Evolutionary conservation across 768 basidiomycete species (phyloP), one percentile per base, ranked within the genome.

Genomic region (Leccinum pellstonianum): DNA sequence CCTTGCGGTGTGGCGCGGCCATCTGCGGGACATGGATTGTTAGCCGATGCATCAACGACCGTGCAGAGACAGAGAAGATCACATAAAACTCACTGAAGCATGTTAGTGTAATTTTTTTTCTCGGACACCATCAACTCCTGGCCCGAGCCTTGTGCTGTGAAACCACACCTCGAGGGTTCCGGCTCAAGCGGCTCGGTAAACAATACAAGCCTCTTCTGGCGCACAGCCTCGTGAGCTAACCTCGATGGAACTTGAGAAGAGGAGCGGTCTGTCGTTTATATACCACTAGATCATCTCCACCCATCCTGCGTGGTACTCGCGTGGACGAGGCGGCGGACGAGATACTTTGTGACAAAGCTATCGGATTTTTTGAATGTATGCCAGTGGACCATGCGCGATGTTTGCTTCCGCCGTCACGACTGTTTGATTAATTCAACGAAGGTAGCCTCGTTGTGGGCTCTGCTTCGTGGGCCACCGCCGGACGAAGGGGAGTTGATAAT

Each of bases 351-450:
- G 31, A 52, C 11, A 23, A 33, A 37, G 17, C 23, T 10, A 49
- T 15, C 29, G 9, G 9, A 4, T 17, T 29, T 19, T n/a, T 35
- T 51, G 21, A 41, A 25, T 9, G 54, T 56, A 62, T 58, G 23
- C 23, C 23, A 23, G 23, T 23, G 58, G 62, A 56, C 41, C 31
- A 5, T 38, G 12, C 11, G 33, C 33, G n/a, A 5, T 5, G 29
- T 66, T 63, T 51, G 47, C 54, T 53, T 54, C 53, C 51, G 62
- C 31, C 21, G 48, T 43, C 33, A 47, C 31, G 60, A n/a, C 6
- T 11, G 35, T 21, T 54, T 43, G 29, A 52, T 66, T 66, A 55
- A 65, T 62, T 37, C 11, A 17, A 53, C 12, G 27, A 38, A 4
- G 37, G 56, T 52, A 35, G 56, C 54, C 11, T 33, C 43, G 46